These are phyloP conservation scores for Gamsiella multidivaricata DNA, from an alignment of 192 early-diverging fungal genomes.

Conservation along the genomic window DNA sequence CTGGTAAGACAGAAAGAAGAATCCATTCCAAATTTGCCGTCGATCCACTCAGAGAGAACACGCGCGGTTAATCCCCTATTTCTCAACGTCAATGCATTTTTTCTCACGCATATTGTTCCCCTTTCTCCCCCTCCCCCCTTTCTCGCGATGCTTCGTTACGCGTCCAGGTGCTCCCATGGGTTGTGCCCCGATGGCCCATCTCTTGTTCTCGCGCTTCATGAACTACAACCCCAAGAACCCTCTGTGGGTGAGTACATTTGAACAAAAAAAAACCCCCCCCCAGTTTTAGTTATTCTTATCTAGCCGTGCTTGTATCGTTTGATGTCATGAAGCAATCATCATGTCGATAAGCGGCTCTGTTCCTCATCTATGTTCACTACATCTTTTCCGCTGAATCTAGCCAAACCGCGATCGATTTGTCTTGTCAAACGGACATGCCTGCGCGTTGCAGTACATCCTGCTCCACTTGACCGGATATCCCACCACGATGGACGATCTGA, in stretches of 20 bases:
- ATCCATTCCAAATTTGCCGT: no score
- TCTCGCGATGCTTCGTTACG: background rate
- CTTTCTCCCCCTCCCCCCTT: no score
- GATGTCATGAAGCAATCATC: background rate
- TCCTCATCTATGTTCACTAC: background rate
- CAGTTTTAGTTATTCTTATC: background rate
- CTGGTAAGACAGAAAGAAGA: conserved; percentile 65
- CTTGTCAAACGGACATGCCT: conserved; percentile 97
- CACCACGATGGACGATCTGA: conserved; percentile 89
- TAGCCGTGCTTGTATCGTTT: background rate
- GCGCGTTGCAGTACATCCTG: conserved; percentile 90
- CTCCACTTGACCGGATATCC: conserved; percentile 92
- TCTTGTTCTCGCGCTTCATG: conserved; percentile 88
- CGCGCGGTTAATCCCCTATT: background rate
- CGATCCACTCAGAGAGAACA: no score
- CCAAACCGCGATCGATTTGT: conserved; percentile 97
- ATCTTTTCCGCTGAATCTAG: conserved; percentile 25
- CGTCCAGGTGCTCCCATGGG: conserved; percentile 92
- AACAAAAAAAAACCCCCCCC: background rate
- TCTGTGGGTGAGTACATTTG: conserved; percentile 73
- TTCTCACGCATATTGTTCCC: background rate
- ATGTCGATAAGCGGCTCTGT: background rate
- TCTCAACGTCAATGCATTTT: background rate
- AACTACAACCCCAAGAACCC: conserved; percentile 89
- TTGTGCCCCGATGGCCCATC: conserved; percentile 93